A percentile compares a stretch with the other conserved stretches of the same genome.
Evolutionary conservation across 495 filamentous ascomycete species (phyloP).

Genomic region (Aspergillus hancockii): DNA sequence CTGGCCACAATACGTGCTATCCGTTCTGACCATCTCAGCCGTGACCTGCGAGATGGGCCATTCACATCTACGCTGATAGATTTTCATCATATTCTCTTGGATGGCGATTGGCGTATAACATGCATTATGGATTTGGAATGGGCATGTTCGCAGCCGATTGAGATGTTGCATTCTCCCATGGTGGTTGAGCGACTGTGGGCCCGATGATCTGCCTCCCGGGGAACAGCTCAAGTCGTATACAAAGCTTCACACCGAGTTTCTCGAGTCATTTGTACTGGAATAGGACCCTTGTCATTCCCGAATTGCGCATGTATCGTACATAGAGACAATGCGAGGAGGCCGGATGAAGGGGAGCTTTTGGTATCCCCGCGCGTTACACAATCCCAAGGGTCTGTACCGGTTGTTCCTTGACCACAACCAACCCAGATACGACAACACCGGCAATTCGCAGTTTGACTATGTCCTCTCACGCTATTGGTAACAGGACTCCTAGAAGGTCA

Average conservation of each 20-base stretch:
- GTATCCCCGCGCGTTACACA: background rate
- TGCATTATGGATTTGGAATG: no score
- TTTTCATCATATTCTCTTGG: no score
- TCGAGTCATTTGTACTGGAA: background rate
- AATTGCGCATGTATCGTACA: background rate
- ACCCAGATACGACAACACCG: background rate
- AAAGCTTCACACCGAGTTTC: background rate
- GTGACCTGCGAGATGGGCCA: no score
- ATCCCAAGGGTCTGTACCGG: background rate
- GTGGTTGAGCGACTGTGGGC: no score
- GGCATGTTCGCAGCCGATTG: no score
- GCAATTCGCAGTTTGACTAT: background rate
- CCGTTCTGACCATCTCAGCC: no score
- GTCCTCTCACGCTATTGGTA: slow-evolving; percentile 1
- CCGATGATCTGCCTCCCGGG: background rate
- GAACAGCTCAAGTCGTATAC: background rate
- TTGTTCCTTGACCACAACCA: background rate
- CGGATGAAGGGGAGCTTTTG: background rate
- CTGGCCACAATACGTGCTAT: no score
- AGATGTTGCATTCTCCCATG: no score
- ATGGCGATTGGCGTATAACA: no score
- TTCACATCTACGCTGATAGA: no score
- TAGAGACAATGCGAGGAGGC: background rate
- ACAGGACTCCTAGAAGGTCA: background rate
- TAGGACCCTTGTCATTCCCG: background rate